Evolutionary conservation across 2,329 filamentous ascomycete genomes (phyloP), one percentile per base, ranked within the genome.

Genomic region (Colletotrichum sidae): DNA sequence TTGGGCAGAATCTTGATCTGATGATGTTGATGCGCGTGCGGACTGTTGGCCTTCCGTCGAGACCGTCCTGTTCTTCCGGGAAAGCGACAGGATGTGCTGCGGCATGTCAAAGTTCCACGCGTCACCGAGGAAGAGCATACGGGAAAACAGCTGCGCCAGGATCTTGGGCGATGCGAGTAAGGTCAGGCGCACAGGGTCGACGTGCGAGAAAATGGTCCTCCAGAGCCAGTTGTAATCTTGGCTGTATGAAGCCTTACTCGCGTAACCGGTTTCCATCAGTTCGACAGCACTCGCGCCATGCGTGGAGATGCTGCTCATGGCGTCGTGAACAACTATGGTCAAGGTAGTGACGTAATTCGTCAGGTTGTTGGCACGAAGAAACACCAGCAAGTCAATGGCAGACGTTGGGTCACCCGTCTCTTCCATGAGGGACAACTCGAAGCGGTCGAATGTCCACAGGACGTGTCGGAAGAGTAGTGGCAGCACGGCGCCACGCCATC

Each of bases 81-180:
- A 80, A 1, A 84, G 71, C 0, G 83, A 84, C 7, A 93, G 74
- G 45, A 90, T 82, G 69, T 93, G 90, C 57, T 86, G 84, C 7
- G 83, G 83, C 67, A 87, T 86, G 60, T 87, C 82, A 70, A 92
- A 92, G 33, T 84, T 84, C 88, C 88, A 91, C 6, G 80, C 79
- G 71, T 91, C 86, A 9, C 81, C 80, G 44, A 86, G 79, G 54
- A 86, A 83, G 35, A 91, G 79, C 62, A 80, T 81, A 6, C 84
- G 84, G 15, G 86, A 85, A 5, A 90, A 77, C 53, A 92, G 78
- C 0, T 83, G 83, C 2, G 89, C 88, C 8, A 94, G 80, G 15
- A 88, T 85, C 4, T 83, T 80, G 0, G 90, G 88, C 7, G 89
- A 86, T 0, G 89, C 89, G 51, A 89, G 75, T 58, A 91, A 77